phyloP scores from a whole-genome alignment of 805 yeast genomes.

The Komagataella pastoris region DNA sequence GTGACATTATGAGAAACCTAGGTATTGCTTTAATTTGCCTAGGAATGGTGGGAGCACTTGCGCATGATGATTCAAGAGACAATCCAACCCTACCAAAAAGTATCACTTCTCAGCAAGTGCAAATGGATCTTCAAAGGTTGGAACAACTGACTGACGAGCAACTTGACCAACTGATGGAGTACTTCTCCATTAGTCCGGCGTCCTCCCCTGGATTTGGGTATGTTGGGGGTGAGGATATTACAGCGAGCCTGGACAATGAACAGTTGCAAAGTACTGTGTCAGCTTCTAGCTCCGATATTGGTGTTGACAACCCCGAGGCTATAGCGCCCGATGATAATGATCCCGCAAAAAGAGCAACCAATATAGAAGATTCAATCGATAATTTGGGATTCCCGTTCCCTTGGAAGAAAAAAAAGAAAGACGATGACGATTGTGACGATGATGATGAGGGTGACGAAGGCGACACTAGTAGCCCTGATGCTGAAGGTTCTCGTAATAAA shows the following conservation, averaged over 20 bases:
- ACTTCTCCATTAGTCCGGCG: not conserved
- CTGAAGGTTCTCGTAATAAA: not conserved
- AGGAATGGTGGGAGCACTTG: not conserved
- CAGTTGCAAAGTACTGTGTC: not conserved
- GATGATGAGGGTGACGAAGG: conserved; percentile 1
- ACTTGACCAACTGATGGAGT: not conserved
- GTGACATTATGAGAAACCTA: not conserved
- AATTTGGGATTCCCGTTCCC: not conserved
- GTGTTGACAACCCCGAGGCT: not conserved
- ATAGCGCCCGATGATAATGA: not conserved
- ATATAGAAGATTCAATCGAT: not conserved
- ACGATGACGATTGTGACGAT: not conserved
- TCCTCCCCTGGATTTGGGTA: not conserved
- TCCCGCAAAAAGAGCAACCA: not conserved
- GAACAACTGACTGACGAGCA: not conserved
- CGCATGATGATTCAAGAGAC: not conserved
- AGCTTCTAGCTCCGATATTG: not conserved
- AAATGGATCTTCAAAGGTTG: not conserved
- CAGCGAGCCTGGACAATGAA: not conserved
- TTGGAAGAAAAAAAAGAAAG: not conserved
- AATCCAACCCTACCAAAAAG: not conserved
- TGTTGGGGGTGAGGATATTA: not conserved
- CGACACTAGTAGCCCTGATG: not conserved
- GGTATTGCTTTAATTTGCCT: not conserved
- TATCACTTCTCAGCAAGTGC: not conserved